Base-by-base conservation (phyloP, 805 yeast genomes). In the Yamadazyma nakazawae region DNA sequence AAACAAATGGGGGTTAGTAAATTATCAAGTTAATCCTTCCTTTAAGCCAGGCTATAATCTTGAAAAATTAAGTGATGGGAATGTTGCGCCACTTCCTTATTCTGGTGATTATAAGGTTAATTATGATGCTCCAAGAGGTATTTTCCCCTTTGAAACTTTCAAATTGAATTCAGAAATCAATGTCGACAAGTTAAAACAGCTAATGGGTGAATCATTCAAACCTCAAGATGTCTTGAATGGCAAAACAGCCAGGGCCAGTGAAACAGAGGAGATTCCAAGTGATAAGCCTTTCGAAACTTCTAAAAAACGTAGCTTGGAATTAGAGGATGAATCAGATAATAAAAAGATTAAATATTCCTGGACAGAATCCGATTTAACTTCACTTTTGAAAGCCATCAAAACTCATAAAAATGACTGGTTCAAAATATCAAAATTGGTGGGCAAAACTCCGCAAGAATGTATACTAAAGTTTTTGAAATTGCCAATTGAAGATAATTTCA, bases 1-100 rank as follows among this genome's bases (percentile, higher is more conserved):
- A 48, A 88, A 82, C 55, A 86, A 85, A 62, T 91, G 97, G 97
- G 97, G 97, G 0, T 72, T 91, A 43, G 88, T 91, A 44, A 91
- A 91, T 65, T 91, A 91, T 63, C 97, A 91, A 64, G 95, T 91
- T 2, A 87, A 85, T 60, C 88, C 91, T 1, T 86, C 81, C 52
- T 73, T 82, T 45, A 78, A 83, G 52, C 94, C 95, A 3, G 76
- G 76, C 21, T 73, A 80, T 43, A 72, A 75, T 2, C 74, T 84
- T 14, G 87, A 82, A 47, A 70, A 69, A 48, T 52, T 69, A 34
- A 70, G 74, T 10, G 68, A 69, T 51, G 76, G 75, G 1, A 58
- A 61, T 19, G 67, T 60, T 59, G 73, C 68, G 21, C 74, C 74
- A 9, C 85, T 88, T 38, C 91, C 90, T 18, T 81, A 75, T 55